These are phyloP conservation scores for Mixia osmundae DNA, from an alignment of 1,284 basidiomycete genomes.

Conservation along the genomic window DNA sequence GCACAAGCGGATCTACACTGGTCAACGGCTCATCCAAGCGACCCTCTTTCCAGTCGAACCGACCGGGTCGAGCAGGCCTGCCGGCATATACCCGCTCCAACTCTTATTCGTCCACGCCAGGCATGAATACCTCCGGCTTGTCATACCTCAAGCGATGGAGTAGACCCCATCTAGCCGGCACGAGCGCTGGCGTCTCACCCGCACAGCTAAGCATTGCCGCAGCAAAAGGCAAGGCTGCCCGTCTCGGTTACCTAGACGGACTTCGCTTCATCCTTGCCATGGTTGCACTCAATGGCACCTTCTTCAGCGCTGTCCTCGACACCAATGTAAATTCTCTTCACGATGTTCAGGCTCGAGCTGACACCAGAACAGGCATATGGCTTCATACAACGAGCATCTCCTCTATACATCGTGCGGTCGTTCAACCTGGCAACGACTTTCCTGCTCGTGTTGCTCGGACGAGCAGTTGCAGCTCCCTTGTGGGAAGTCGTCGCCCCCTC, in stretches of 20 bases:
- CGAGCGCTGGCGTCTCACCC: slow-evolving; percentile 2
- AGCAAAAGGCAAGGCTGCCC: slow-evolving; percentile 1
- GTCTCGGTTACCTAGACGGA: slow-evolving; percentile 20
- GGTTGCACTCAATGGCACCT: slow-evolving; percentile 20
- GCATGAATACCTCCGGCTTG: slow-evolving; percentile 5
- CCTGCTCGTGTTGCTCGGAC: slow-evolving; percentile 19
- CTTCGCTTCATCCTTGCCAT: slow-evolving; percentile 20
- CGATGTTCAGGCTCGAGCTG: neutral
- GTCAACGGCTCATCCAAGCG: too few species aligned
- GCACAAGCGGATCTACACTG: neutral
- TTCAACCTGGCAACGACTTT: slow-evolving; percentile 19
- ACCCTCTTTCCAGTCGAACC: too few species aligned
- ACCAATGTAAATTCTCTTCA: slow-evolving; percentile 6
- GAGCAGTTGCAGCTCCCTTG: slow-evolving; percentile 18
- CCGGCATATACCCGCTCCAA: too few species aligned
- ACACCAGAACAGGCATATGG: slow-evolving; percentile 12
- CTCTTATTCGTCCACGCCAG: slow-evolving; percentile 8
- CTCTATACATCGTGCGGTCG: slow-evolving; percentile 10
- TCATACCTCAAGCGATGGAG: slow-evolving; percentile 5
- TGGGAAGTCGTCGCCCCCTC: slow-evolving; percentile 18
- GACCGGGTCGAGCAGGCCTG: too few species aligned
- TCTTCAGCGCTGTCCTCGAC: slow-evolving; percentile 17
- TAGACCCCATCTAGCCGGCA: slow-evolving; percentile 7
- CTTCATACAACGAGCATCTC: slow-evolving; percentile 13
- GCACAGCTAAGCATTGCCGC: too few species aligned